Evolutionary conservation across 495 filamentous ascomycete genomes (phyloP).

Genomic region (Rusavskia elegans): DNA sequence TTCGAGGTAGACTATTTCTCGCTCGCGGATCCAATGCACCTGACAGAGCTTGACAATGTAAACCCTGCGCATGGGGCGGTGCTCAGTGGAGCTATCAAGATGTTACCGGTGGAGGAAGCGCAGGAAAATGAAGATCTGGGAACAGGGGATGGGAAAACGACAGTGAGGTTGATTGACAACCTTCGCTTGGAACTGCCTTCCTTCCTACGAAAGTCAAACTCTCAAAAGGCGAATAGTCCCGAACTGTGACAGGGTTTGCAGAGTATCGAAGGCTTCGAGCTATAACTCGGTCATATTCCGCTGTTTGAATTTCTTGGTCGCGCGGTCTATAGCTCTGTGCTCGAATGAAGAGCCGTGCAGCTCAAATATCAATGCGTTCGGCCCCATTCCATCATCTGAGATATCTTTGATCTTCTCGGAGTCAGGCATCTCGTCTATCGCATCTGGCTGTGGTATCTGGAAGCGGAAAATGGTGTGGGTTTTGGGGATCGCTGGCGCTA

Average conservation of each 20-base stretch:
- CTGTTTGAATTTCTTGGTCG: constrained; percentile 78
- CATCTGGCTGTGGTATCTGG: constrained; percentile 37
- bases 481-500: constrained; percentile 58
- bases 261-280: constrained; percentile 3
- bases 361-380: constrained; percentile 52
- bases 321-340: constrained; percentile 66
- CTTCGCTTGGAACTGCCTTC: constrained; percentile 44
- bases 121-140: constrained; percentile 50
- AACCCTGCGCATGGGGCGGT: constrained; percentile 54
- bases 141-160: constrained; percentile 49
- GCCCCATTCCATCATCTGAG: constrained; percentile 12
- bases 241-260: too few relatives aligned
- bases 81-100: constrained; percentile 77
- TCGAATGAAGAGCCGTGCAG: constrained; percentile 77
- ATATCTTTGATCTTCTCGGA: constrained; percentile 7
- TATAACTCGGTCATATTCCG: constrained; percentile 55
- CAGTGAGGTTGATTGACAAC: constrained; percentile 90
- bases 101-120: constrained; percentile 62
- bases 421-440: constrained; percentile 5
- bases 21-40: constrained; percentile 61
- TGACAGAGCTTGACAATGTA: constrained; percentile 64
- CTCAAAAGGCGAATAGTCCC: too few relatives aligned
- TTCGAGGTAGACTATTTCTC: constrained; percentile 86
- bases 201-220: too few relatives aligned
- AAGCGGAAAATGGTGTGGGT: constrained; percentile 78